Base-by-base conservation (phyloP, 2,329 filamentous ascomycete genomes). In the Drechslerella dactyloides region DNA sequence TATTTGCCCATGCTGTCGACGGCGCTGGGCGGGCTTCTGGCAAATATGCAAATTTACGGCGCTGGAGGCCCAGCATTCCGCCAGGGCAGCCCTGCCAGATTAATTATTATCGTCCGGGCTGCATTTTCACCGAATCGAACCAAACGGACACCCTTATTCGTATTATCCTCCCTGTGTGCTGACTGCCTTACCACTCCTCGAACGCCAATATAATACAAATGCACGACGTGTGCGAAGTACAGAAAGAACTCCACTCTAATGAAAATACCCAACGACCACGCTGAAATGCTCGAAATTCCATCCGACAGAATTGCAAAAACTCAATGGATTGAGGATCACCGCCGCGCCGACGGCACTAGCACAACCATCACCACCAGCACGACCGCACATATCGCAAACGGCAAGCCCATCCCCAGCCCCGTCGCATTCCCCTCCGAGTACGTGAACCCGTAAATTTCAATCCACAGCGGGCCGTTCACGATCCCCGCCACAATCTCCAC, bases 391-490 rank as follows among this genome's bases (percentile, higher is more conserved):
- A 72, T 61, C 5, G 60, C 68, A 33, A 72, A 72, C 15, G 68
- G 68, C 44, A 72, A 5, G 3, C 68, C 68, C 68, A 72, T 60
- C 42, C 68, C 68, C 48, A 72, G 37, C 42, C 66, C 66, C 37
- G 66, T 70, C 59, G 33, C 19, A 23, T 72, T 72, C 56, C 35
- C 60, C 27, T 61, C 60, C 30, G 68, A 72, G 53, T 72, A 72
- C 40, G 68, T 72, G 30, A 60, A 72, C 55, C 58, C 52, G 35
- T 65, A 72, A 21, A 72, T 51, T 17, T 72, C 64, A 40, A 72
- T 72, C 68, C 68, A 72, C 55, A 72, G 11, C 51, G 68, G 68
- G 19, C 68, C 68, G 50, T 72, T 72, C 30, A 72, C 13, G 15
- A 72, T 65, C 40, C 60, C 60, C 48, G 60, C 57, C 60, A 72